Evolutionary conservation across 768 basidiomycete genomes (phyloP), one percentile per base, ranked within the genome.

Genomic region (Nidula microcarpa): DNA sequence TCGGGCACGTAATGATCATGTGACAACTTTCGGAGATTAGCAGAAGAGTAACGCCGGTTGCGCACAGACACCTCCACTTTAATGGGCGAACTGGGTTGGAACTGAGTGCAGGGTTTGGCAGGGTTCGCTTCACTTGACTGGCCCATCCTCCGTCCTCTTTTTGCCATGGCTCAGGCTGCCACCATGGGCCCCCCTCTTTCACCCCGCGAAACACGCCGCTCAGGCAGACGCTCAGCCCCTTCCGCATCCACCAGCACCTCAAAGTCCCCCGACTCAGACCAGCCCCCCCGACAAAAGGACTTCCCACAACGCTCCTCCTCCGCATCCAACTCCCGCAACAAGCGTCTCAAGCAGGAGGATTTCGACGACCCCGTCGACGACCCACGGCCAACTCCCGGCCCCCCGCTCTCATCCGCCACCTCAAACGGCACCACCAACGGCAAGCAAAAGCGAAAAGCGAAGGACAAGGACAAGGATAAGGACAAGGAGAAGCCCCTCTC

Each of bases 161-260:
- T 61, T 53, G 65, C 51, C 57, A 84, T 88, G 87, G 80, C 86
- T 50, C 85, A 86, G 65, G 73, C 81, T 46, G 79, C 80, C 47
- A 68, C 79, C 49, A 90, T 90, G 88, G 88, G 87, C 45, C 88
- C 88, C 11, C 87, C 88, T 5, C 78, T 85, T 47, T 88, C 87
- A 53, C 88, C 86, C 41, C 76, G 85, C 63, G 89, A 90, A 70
- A 85, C 86, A 49, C 77, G 89, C 60, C 85, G 89, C 57, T 90
- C 89, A 59, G 87, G 86, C 43, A 75, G 89, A 60, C 87, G 88
- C 53, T 85, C 85, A 53, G 80, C 75, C 4, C 86, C 83, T 44
- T 85, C 86, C 43, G 73, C 76, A 32, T 87, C 86, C 16, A 77
- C 83, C 68, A n/a, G n/a, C n/a, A 76, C 79, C 55, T 86, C 85